These are phyloP conservation scores for Pseudonitzschia multistriata DNA, from an alignment of 108 stramenopile species.

Conservation along the genomic window DNA sequence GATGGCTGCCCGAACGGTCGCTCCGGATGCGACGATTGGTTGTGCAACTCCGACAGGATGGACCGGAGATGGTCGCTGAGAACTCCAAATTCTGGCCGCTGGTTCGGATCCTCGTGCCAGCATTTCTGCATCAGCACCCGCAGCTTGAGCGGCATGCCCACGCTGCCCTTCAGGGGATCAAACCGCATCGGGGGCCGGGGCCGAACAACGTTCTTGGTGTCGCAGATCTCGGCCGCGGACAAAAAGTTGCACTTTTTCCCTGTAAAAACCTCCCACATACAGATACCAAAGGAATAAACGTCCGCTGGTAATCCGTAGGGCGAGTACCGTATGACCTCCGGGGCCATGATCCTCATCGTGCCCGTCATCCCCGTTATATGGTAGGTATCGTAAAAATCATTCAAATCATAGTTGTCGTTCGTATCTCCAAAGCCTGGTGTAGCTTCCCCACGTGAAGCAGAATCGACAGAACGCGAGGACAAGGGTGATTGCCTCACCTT, in stretches of 20 bases:
- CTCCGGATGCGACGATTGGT: neutral
- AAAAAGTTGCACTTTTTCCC: conserved; percentile 21
- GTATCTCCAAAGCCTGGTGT: neutral
- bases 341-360: conserved; percentile 45
- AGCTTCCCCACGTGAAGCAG: neutral
- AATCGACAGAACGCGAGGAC: neutral
- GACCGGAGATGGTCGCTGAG: neutral
- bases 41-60: neutral
- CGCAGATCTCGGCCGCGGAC: conserved; percentile 21
- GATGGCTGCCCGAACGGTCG: neutral
- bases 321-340: conserved; percentile 33
- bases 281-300: conserved; percentile 26
- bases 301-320: conserved; percentile 25
- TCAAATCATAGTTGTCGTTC: neutral
- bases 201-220: conserved; percentile 7
- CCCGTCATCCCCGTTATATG: conserved; percentile 41
- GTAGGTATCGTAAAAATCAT: conserved; percentile 28
- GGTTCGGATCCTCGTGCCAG: conserved; percentile 4
- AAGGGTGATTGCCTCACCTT: neutral
- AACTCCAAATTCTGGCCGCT: neutral
- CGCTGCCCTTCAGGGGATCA: neutral
- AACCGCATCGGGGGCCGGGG: neutral
- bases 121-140: conserved; percentile 2
- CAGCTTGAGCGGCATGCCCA: conserved; percentile 5
- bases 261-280: conserved; percentile 35